Conservation (phyloP, 2,329 filamentous ascomycete genomes). For the Nannizziopsis barbatae region DNA sequence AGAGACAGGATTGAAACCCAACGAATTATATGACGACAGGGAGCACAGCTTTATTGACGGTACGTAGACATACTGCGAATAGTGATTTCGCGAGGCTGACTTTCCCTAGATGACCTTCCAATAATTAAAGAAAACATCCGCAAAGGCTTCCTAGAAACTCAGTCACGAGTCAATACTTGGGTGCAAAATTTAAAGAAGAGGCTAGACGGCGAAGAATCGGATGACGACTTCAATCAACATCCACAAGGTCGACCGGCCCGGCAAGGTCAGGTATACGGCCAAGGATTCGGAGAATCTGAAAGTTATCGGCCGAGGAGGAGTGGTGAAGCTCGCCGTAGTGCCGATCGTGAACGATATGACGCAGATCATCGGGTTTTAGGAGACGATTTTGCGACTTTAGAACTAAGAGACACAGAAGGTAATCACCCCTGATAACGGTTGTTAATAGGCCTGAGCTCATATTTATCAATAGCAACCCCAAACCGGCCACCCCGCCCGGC, state of each 20-base stretch:
- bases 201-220: constrained; percentile 76
- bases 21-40: constrained; percentile 52
- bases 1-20: constrained; percentile 44
- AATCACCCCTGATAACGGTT: not conserved
- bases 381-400: constrained; percentile 69
- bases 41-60: constrained; percentile 86
- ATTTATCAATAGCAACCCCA: constrained; percentile 38
- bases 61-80: constrained; percentile 23
- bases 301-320: constrained; percentile 46
- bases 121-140: constrained; percentile 85
- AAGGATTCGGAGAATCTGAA: constrained; percentile 16
- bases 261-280: constrained; percentile 23
- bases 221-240: constrained; percentile 44
- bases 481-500: constrained; percentile 51
- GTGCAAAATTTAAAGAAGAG: constrained; percentile 85
- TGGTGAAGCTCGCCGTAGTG: constrained; percentile 60
- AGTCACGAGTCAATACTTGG: constrained; percentile 86
- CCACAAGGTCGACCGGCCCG: not conserved
- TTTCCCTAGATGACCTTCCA: constrained; percentile 64
- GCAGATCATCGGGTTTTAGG: constrained; percentile 81
- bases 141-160: constrained; percentile 90
- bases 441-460: constrained; percentile 4
- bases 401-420: constrained; percentile 53
- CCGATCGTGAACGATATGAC: constrained; percentile 85
- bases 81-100: constrained; percentile 5